Conservation (phyloP, 2,329 filamentous ascomycete genomes). For the Ascochyta clinopodiicola region DNA sequence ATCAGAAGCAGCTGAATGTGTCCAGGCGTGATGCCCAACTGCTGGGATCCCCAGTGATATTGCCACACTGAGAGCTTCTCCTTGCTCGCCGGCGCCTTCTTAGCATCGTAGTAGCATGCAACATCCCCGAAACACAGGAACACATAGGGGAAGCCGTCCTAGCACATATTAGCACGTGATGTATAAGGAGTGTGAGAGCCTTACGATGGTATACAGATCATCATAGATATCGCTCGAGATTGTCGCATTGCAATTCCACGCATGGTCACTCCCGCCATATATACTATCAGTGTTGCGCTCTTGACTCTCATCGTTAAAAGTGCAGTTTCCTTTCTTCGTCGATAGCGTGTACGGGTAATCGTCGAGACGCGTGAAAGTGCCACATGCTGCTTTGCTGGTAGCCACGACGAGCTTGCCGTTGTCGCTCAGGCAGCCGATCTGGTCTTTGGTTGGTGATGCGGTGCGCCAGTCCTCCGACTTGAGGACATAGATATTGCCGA, state of each 20-base stretch:
- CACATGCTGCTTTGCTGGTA: conserved; percentile 26
- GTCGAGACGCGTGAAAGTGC: conserved; percentile 27
- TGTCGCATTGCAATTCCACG: conserved; percentile 34
- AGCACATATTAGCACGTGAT: not conserved
- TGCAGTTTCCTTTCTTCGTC: conserved; percentile 39
- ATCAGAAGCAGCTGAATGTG: conserved; percentile 39
- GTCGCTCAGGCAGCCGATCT: conserved; percentile 37
- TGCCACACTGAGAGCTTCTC: conserved; percentile 38
- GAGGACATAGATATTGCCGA: conserved; percentile 40
- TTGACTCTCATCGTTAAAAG: conserved; percentile 35
- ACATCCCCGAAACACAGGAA: conserved; percentile 45
- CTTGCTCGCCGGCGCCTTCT: conserved; percentile 24
- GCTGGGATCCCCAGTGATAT: conserved; percentile 42
- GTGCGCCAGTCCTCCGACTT: conserved; percentile 36
- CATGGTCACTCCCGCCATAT: conserved; percentile 35
- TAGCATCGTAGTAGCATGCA: conserved; percentile 44
- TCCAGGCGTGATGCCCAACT: conserved; percentile 43
- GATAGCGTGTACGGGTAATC: conserved; percentile 41
- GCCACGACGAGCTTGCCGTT: conserved; percentile 32
- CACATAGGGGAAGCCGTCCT: conserved; percentile 39
- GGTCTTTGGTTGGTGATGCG: conserved; percentile 27
- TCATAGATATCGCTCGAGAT: conserved; percentile 32
- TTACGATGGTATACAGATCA: conserved; percentile 40
- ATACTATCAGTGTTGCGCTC: conserved; percentile 39
- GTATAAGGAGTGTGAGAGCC: not conserved